Evolutionary conservation across 169 alveolate species (phyloP).

Genomic region (Cryptosporidium parvum): DNA sequence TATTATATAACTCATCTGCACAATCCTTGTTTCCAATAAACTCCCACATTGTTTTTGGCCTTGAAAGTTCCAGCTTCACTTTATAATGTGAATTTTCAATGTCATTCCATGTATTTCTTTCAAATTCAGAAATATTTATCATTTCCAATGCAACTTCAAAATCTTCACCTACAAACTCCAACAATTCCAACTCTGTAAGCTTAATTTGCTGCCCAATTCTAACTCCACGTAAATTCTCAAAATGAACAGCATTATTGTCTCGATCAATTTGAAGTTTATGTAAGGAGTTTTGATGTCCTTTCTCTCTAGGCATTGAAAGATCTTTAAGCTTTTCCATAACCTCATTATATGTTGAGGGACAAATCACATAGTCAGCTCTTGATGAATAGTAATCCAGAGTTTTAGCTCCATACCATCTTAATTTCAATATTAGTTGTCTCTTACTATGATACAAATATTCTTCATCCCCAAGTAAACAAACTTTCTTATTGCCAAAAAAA

Average conservation of each 20-base stretch:
- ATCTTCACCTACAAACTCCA: slow-evolving; percentile 62
- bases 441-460: slow-evolving; percentile 60
- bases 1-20: slow-evolving; percentile 52
- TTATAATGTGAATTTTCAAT: neutral
- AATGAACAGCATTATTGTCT: neutral
- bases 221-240: slow-evolving; percentile 42
- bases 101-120: neutral
- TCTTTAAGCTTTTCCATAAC: slow-evolving; percentile 8
- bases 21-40: slow-evolving; percentile 52
- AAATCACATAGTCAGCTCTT: slow-evolving; percentile 63
- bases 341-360: slow-evolving; percentile 42
- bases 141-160: slow-evolving; percentile 17
- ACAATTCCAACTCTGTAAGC: slow-evolving; percentile 46
- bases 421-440: slow-evolving; percentile 30
- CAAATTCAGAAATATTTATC: slow-evolving; percentile 4
- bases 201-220: slow-evolving; percentile 40
- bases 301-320: neutral
- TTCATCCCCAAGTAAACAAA: slow-evolving; percentile 44
- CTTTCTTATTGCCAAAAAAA: slow-evolving; percentile 20
- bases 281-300: too few relatives aligned
- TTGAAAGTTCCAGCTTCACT: neutral
- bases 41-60: slow-evolving; percentile 69
- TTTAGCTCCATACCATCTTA: slow-evolving; percentile 72
- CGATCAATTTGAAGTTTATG: neutral
- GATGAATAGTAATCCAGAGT: slow-evolving; percentile 49